Base-by-base conservation (phyloP, 768 basidiomycete genomes). In the Strobilomyces confusus region DNA sequence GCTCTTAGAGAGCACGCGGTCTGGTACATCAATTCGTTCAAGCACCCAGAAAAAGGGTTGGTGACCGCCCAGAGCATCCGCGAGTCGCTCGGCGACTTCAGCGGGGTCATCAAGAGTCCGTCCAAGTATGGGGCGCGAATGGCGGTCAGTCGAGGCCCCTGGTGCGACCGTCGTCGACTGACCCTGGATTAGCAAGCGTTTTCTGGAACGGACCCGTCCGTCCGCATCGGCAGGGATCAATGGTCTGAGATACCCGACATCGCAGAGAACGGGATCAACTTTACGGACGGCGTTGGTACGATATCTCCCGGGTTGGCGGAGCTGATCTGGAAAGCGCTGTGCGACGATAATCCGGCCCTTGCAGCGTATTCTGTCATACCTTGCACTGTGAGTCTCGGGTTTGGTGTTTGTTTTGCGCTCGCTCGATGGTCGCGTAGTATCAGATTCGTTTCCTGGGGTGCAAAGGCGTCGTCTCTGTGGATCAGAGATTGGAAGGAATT, bases 81-180 rank as follows among this genome's bases (percentile, higher is more conserved):
- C 17, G 57, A 72, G 12, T 71, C 75, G 1, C 73, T 92, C 12
- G 92, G 92, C 5, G 77, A 89, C 60, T 94, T 93, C 63, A 67
- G 73, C 9, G 76, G 74, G 13, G 76, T 85, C 11, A 70, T 83
- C 29, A 68, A 65, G 42, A 73, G 69, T 22, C 92, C 92, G 3
- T 90, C 92, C 7, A 89, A 88, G 67, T 89, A 81, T 60, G 92
- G 89, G 7, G 92, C 92, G 14, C 80, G 92, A 19, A 72, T 93
- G 53, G 84, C 87, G 8, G 68, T 71, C 20, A 26, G 68, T 51
- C 40, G 44, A 30, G 19, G 13, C 14, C 9, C 2, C 5, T 12
- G 19, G 1, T 17, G 12, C 8, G 15, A 25, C 48, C 3, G 22
- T 9, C 29, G 22, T 26, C 37, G 23, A 19, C 54, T 66, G 20